Evolutionary conservation across 73 alveolate genomes (phyloP).

Genomic region (Paraurostyla sp.): DNA sequence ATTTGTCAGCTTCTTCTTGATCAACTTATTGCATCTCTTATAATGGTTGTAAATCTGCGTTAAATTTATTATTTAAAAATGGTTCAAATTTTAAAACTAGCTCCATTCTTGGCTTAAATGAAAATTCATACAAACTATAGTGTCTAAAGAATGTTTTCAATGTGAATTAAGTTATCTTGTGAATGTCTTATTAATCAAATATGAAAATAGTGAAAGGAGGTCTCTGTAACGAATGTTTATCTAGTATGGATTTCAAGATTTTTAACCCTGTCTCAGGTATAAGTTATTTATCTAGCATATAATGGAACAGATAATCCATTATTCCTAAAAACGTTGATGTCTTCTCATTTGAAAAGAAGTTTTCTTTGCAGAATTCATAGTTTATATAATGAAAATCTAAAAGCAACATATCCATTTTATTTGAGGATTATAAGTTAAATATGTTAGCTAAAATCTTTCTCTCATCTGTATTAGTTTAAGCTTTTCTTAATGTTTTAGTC

Average conservation of each 20-base stretch:
- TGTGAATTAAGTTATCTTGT: conserved; percentile 61
- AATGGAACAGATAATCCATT: conserved; percentile 56
- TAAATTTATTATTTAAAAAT: neutral
- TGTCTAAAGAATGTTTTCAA: conserved; percentile 78
- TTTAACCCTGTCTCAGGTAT: conserved; percentile 42
- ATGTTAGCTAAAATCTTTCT: conserved; percentile 46
- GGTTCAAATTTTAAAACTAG: conserved; percentile 57
- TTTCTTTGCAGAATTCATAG: conserved; percentile 67
- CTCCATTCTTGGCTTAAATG: conserved; percentile 78
- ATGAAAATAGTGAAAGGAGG: conserved; percentile 78
- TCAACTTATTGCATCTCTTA: conserved; percentile 37
- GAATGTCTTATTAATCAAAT: conserved; percentile 64
- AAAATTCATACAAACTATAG: conserved; percentile 72
- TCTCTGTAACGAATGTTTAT: conserved; percentile 72
- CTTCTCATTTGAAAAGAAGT: conserved; percentile 68
- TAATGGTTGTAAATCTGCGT: conserved; percentile 4
- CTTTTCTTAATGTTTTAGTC: conserved; percentile 64
- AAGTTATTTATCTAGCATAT: conserved; percentile 49
- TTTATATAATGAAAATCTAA: conserved; percentile 70
- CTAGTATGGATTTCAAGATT: conserved; percentile 58
- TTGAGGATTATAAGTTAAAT: conserved; percentile 17
- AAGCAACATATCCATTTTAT: conserved; percentile 56
- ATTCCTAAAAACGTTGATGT: conserved; percentile 65
- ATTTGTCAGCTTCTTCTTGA: neutral
- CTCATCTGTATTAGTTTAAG: conserved; percentile 56